Base-by-base conservation (phyloP, 75 land plant species). In the Pseudotsuga menziesii region DNA sequence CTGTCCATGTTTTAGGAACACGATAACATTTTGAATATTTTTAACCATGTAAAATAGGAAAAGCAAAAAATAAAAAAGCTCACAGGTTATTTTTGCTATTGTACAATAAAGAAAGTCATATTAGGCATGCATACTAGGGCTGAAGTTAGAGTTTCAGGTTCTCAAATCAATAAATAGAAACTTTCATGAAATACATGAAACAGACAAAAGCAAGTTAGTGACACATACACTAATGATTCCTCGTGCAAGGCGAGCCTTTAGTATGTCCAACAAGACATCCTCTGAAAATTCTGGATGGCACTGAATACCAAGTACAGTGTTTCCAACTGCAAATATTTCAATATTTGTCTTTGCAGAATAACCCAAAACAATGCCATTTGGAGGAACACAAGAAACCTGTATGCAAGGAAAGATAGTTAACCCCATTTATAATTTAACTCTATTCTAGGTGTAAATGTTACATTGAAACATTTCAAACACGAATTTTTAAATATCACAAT, bases 251-350 rank as follows among this genome's bases (percentile, higher is more conserved):
- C 79, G 83, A 20, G n/a, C 2, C 9, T 80, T 36, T 67, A 84
- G 32, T 22, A 84, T 61, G 74, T 84, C 78, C 27, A 77, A 20
- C 29, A 82, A 27, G 57, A 84, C 78, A 73, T 84, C 85, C 48
- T 80, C 59, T 6, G 79, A 76, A 58, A 84, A 80, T 61, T 84
- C 85, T 4, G 85, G 85, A 59, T 84, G 85, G 70, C 79, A 78
- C 63, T 84, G 85, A 56, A 84, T 76, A 26, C 83, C 83, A 41
- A 84, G 77, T 14, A 84, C 78, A 39, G 55, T 32, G 17, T 80
- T 62, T 58, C 78, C 85, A 23, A 84, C 52, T 39, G 85, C 74
- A 80, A 80, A 84, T 73, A 84, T 80, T 56, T 80, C 83, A 25
- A 80, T 71, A 5, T 19, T 9, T 4, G 85, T 84, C 36, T 74